Evolutionary conservation across 202 grass and related monocot species (phyloP), one percentile per base, ranked within the genome.

Genomic region (Hordeum pubiflorum): DNA sequence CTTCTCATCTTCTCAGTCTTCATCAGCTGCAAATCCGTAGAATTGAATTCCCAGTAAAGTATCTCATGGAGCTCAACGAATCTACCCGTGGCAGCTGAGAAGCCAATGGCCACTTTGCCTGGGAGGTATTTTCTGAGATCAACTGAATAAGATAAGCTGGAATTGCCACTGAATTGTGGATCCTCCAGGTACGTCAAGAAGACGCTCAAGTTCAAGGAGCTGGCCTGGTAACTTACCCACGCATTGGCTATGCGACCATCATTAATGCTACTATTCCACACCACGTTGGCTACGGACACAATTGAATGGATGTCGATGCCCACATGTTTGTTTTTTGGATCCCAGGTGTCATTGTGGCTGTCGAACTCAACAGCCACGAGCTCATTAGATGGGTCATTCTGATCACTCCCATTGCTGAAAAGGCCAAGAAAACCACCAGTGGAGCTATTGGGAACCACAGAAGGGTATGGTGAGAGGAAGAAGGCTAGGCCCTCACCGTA

Each of bases 41-140:
- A 97, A 69, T 17, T 83, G 77, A 97, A 97, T 83, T 93, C 88
- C 94, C 91, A 97, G 41, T 88, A 93, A 61, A 94, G 82, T 79
- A 97, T 79, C 55, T 67, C 88, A 81, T 97, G 91, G 24, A 59
- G 37, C 74, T 94, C 91, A 6, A 69, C 79, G 5, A 54, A 43
- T 37, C 27, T 57, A 76, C 80, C 83, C 0, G 88, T 93, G 21
- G 91, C 72, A 80, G 87, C 91, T 9, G 91, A 93, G 70, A 97
- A 97, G 38, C 94, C 89, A 5, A 97, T 81, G 2, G 76, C 80
- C 11, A 93, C 91, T 63, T 86, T 84, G 21, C 87, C 81, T 54
- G 91, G 87, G 37, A 97, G 82, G 39, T 73, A 48, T 48, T 82
- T 52, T 60, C 79, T 87, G 32, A 90, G 86, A 81, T 97, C 83